These are phyloP conservation scores for Phytophthora hybrid DNA, from an alignment of 352 stramenopile species.

Conservation along the genomic window DNA sequence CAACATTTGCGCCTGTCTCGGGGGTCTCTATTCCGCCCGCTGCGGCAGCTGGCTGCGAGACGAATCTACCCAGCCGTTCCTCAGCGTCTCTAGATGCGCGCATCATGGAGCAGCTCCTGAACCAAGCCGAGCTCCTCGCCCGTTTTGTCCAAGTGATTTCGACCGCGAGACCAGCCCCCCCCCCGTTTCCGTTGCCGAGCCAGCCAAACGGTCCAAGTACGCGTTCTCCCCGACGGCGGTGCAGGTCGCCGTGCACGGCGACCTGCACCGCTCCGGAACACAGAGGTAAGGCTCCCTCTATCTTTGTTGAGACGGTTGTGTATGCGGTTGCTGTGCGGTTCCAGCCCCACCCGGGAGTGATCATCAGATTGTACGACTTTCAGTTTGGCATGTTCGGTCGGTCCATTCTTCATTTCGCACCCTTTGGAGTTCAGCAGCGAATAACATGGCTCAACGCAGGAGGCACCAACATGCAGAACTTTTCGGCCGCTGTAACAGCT, in stretches of 20 bases:
- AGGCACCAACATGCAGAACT: conserved; percentile 8
- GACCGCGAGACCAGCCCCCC: not conserved
- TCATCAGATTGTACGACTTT: conserved; percentile 21
- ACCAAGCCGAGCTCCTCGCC: not conserved
- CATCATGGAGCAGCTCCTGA: conserved; percentile 1
- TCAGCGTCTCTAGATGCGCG: conserved; percentile 3
- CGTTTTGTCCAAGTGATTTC: not conserved
- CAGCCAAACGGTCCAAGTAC: conserved; percentile 6
- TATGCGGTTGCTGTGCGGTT: conserved; percentile 6
- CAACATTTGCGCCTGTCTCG: too few species aligned
- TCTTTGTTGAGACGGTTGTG: conserved; percentile 17
- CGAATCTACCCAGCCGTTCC: too few species aligned
- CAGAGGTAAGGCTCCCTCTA: conserved; percentile 18
- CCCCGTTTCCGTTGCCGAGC: not conserved
- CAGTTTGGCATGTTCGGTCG: conserved; percentile 15
- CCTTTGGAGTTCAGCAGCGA: not conserved
- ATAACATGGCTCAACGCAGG: conserved; percentile 6
- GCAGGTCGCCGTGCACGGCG: conserved; percentile 10
- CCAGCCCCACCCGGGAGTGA: conserved; percentile 7
- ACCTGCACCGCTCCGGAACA: conserved; percentile 17
- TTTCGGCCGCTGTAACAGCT: conserved; percentile 6
- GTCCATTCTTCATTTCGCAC: conserved; percentile 15
- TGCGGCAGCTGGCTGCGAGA: too few species aligned
- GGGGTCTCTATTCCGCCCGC: too few species aligned
- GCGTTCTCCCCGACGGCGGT: conserved; percentile 8